Base-by-base conservation (phyloP, 1,139 yeast species). In the Trichomonascaceae sp. region DNA sequence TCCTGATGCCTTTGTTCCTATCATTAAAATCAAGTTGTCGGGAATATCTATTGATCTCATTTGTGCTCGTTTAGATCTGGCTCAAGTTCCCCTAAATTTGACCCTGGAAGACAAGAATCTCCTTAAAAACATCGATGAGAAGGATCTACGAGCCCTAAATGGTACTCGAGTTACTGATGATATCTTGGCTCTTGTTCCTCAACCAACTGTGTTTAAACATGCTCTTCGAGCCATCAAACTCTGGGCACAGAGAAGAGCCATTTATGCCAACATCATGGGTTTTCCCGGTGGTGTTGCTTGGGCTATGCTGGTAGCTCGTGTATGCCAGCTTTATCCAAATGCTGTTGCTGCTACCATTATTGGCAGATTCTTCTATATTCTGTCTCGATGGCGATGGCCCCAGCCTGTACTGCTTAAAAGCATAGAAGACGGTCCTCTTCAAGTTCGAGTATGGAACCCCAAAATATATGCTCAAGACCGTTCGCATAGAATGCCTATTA, bases 231-330 rank as follows among this genome's bases (percentile, higher is more conserved):
- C 96, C 22, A 87, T 93, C 55, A 93, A 93, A 69, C 76, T 93
- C 67, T 93, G 99, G 99, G 99, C 99, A 0, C 95, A 90, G 67
- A 82, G 90, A 63, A 78, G 98, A 55, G 99, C 97, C 0, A 81
- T 93, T 17, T 93, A 93, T 70, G 98, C 88, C 4, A 93, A 93
- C 66, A 86, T 93, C 49, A 89, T 86, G 77, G 99, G 99, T 0
- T 93, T 93, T 70, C 99, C 99, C 0, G 99, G 99, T 63, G 99
- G 99, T 70, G 99, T 93, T 39, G 99, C 99, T 0, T 93, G 99
- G 99, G 99, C 99, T 1, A 93, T 93, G 98, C 71, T 93, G 49
- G 97, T 90, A 7, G 99, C 99, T 0, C 79, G 99, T 64, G 90
- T 93, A 38, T 93, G 99, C 69, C 99, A 93, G 67, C 72, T 93